phyloP scores from a whole-genome alignment of 139 green algal genomes.

The Chlamydomonas sp. region DNA sequence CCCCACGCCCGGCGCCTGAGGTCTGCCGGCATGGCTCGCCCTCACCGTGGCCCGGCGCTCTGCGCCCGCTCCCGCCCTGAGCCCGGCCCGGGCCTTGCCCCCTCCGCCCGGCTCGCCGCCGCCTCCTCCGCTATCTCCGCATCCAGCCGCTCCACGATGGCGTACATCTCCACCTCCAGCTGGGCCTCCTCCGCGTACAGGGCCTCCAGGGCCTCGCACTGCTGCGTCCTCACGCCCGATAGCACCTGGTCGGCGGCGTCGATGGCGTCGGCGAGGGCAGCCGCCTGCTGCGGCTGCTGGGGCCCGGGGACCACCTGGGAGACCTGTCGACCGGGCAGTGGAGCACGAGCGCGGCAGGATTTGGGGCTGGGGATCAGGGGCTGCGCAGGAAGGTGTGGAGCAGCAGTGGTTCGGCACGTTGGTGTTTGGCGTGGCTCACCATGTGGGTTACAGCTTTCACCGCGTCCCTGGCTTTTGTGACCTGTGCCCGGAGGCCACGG shows the following conservation, averaged over 20 bases:
- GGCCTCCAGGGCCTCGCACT: conserved; percentile 17
- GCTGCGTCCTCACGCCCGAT: neutral
- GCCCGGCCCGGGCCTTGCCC: neutral
- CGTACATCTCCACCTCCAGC: conserved; percentile 31
- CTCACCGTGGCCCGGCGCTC: no score
- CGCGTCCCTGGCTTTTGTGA: neutral
- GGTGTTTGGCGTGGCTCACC: neutral
- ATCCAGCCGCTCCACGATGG: conserved; percentile 12
- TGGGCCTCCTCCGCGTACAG: conserved; percentile 33
- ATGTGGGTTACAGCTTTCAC: neutral
- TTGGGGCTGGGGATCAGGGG: neutral
- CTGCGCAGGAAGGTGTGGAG: neutral
- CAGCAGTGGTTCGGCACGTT: neutral
- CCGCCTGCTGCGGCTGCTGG: neutral
- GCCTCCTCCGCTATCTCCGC: conserved; percentile 18
- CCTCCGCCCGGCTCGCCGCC: neutral
- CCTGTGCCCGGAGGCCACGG: neutral
- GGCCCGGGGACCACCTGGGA: neutral
- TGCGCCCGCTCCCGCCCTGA: neutral
- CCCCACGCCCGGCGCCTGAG: no score
- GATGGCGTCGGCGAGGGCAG: conserved; percentile 19
- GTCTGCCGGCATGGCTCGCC: no score
- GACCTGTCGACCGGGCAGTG: conserved; percentile 1
- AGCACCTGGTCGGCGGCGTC: conserved; percentile 16
- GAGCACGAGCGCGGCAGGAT: neutral